A percentile compares a stretch with the other conserved stretches of the same genome.
Conservation (phyloP, 441 rosid species). For the Populus hybrid region DNA sequence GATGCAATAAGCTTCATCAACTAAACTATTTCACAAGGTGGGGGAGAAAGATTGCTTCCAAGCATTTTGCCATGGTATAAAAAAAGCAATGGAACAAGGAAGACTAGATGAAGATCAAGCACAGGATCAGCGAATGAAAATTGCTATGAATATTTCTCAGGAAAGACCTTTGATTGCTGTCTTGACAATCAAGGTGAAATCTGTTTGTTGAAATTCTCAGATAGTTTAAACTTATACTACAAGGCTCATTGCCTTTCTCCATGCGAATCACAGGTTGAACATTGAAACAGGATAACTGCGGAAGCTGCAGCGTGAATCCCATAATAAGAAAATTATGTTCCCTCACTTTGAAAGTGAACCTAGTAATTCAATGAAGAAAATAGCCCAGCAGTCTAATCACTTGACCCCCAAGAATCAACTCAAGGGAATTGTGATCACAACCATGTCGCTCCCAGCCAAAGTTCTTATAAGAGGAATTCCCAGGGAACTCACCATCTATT, state of each 20-base stretch:
- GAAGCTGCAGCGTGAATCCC: slow-evolving; percentile 44
- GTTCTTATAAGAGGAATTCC: neutral
- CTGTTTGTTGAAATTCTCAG: slow-evolving; percentile 51
- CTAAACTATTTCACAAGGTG: neutral
- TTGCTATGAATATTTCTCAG: neutral
- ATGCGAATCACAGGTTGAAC: slow-evolving; percentile 55
- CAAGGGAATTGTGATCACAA: neutral
- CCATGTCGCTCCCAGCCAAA: neutral
- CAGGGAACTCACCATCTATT: neutral
- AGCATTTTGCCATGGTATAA: neutral
- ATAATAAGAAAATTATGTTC: neutral
- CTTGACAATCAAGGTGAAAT: slow-evolving; percentile 62
- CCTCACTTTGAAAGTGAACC: neutral
- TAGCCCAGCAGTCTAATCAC: neutral
- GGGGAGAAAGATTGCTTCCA: neutral
- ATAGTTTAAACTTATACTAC: slow-evolving; percentile 64
- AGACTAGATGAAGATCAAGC: neutral
- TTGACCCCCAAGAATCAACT: neutral
- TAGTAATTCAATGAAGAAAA: neutral
- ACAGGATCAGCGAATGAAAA: neutral
- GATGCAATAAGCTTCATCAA: neutral
- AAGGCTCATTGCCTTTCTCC: slow-evolving; percentile 89
- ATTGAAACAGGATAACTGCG: slow-evolving; percentile 68
- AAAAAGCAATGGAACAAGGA: neutral
- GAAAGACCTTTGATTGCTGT: slow-evolving; percentile 63